Evolutionary conservation across 495 filamentous ascomycete species (phyloP), one percentile per base, ranked within the genome.

Genomic region (Glonium stellatum): DNA sequence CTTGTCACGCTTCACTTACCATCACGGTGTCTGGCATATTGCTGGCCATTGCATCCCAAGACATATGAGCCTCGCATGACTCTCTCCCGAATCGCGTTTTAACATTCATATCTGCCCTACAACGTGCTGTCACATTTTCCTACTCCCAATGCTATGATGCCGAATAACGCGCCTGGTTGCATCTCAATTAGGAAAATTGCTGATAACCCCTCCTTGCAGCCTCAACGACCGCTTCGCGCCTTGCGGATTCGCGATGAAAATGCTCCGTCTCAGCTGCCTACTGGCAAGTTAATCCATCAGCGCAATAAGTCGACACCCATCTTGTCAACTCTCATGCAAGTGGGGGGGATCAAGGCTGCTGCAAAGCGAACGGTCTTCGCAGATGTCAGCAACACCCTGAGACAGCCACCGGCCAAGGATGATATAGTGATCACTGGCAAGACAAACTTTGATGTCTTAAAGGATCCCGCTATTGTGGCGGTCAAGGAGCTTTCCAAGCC

Each of bases 251-350:
- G 79, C 65, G 79, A 84, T 65, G 88, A 90, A 76, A 93, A 97
- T 73, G 92, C 92, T 71, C 77, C 82, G 19, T 72, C 81, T 49
- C 66, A 75, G 22, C 58, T 75, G n/a, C 69, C 74, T 15, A 61
- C 76, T 49, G 78, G 79, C 62, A 89, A 85, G 70, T 71, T 80
- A 27, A 72, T 87, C 57, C 88, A 90, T 64, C 86, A 92, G 67
- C 86, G 85, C 25, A 86, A 90, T 76, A 95, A 92, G 72, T 93
- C 90, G 0, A 85, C 83, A 9, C 80, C 87, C 21, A 87, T 85
- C 47, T 73, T 91, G 48, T 82, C 79, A 48, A 74, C 76, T 23
- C 73, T 84, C 57, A 57, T 76, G 61, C 76, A 81, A 49, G 79
- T 76, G 19, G 81, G 78, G 53, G 79, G 79, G 31, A 71, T 86